phyloP scores from a whole-genome alignment of 2,329 filamentous ascomycete species.

The Sporothrix protearum region DNA sequence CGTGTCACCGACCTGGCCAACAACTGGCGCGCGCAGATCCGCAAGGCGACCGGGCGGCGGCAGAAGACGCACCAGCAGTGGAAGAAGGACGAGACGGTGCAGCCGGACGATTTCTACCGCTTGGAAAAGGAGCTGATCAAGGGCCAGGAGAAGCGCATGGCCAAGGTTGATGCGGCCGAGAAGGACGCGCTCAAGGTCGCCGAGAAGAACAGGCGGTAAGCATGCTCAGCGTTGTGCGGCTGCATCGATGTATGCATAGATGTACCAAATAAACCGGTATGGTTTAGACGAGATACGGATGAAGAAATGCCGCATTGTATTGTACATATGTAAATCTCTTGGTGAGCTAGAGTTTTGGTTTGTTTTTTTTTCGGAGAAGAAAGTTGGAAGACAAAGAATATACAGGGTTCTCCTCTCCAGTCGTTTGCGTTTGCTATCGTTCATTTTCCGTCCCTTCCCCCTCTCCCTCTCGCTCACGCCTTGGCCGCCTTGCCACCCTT shows the following conservation, averaged over 20 bases:
- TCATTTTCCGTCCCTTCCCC: background rate
- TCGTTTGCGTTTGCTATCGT: background rate
- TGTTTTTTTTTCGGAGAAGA: background rate
- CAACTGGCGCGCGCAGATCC: constrained; percentile 50
- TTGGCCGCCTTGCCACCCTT: background rate
- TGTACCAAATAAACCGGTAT: too few relatives aligned
- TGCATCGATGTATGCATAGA: background rate
- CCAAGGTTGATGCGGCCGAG: constrained; percentile 49
- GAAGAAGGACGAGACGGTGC: constrained; percentile 43
- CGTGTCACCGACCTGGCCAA: constrained; percentile 47
- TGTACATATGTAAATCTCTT: constrained; percentile 9
- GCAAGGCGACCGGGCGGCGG: constrained; percentile 40
- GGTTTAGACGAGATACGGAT: background rate
- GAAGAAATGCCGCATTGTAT: background rate
- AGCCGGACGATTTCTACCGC: constrained; percentile 42
- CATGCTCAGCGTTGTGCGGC: background rate
- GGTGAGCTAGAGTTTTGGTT: background rate
- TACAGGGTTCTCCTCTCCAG: constrained; percentile 2
- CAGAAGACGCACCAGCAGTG: constrained; percentile 49
- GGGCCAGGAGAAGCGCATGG: constrained; percentile 52
- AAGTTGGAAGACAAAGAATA: background rate
- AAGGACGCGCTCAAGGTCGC: constrained; percentile 46
- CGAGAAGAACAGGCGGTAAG: constrained; percentile 24
- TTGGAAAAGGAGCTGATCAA: constrained; percentile 50
- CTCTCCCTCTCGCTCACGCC: background rate